Base-by-base conservation (phyloP, 2,329 filamentous ascomycete species). In the Plenodomus biglobosus region DNA sequence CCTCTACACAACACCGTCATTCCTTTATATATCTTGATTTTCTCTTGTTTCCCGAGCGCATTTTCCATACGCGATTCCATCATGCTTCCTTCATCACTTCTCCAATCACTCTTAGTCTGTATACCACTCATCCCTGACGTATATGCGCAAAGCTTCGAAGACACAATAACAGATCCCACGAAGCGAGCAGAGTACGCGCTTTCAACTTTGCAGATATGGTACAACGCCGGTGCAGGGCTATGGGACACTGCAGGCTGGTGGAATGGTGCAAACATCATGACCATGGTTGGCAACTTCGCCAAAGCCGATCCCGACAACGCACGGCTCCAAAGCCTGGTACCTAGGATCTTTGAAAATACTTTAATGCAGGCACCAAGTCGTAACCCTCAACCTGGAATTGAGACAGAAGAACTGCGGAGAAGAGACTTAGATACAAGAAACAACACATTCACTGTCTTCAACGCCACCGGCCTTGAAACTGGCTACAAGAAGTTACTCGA, bases 201-300 rank as follows among this genome's bases (percentile, higher is more conserved):
- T 1, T 61, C 68, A 18, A 66, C 76, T 5, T 74, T 88, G 1
- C 83, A 87, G 58, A 63, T 60, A 36, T 88, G 82, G 80, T 88
- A 88, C 66, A 79, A 85, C 61, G 48, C 69, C 2, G 61, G 64
- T 4, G 83, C 77, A 1, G 86, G 87, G 3, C 73, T 87, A 11
- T 90, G 84, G 84, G 71, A 82, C 45, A 79, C 79, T 0, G 78
- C 80, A 7, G 79, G 79, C n/a, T 90, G 87, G 87, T 90, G 87
- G 87, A 88, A 89, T 62, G 80, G 80, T 44, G 87, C 81, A 38
- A 90, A 88, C 62, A 78, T 78, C 48, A 73, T 90, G 50, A 87
- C 84, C 0, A 78, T 78, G 2, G 69, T 89, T 16, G 80, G 78
- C 42, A 82, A 88, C 46, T 68, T 82, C 19, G 74, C 75, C 7